Evolutionary conservation across 148 eudicot genomes (phyloP).

Genomic region (Amaranthus palmeri): DNA sequence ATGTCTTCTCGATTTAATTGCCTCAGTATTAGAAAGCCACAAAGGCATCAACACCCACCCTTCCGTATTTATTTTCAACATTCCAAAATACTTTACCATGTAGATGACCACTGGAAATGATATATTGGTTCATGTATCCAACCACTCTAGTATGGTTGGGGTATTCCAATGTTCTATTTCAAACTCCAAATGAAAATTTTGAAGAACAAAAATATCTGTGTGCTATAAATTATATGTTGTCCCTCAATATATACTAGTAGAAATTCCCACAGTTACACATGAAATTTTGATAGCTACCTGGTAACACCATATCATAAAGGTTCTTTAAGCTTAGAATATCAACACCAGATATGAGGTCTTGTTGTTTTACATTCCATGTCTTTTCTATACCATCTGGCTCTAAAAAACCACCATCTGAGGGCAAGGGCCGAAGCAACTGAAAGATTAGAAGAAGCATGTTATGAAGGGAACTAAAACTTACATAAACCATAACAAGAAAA

Average conservation of each 20-base stretch:
- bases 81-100: too few species aligned
- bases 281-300: conserved; percentile 43
- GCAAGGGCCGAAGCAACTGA: conserved; percentile 92
- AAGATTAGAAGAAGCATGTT: conserved; percentile 17
- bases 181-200: too few species aligned
- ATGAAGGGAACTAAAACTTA: conserved; percentile 2
- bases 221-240: not conserved
- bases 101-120: too few species aligned
- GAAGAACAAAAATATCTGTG: too few species aligned
- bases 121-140: too few species aligned
- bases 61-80: too few species aligned
- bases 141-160: too few species aligned
- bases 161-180: too few species aligned
- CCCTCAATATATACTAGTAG: not conserved
- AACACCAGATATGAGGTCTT: conserved; percentile 64
- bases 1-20: not conserved
- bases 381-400: conserved; percentile 89
- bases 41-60: too few species aligned
- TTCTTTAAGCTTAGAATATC: conserved; percentile 57
- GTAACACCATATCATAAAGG: conserved; percentile 75
- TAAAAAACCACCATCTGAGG: conserved; percentile 60
- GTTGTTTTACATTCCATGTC: conserved; percentile 73
- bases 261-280: not conserved
- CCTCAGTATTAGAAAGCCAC: too few species aligned
- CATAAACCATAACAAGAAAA: not conserved